These are phyloP conservation scores for Cinnamomum micranthum DNA, from an alignment of 164 flowering plant genomes.

Conservation along the genomic window DNA sequence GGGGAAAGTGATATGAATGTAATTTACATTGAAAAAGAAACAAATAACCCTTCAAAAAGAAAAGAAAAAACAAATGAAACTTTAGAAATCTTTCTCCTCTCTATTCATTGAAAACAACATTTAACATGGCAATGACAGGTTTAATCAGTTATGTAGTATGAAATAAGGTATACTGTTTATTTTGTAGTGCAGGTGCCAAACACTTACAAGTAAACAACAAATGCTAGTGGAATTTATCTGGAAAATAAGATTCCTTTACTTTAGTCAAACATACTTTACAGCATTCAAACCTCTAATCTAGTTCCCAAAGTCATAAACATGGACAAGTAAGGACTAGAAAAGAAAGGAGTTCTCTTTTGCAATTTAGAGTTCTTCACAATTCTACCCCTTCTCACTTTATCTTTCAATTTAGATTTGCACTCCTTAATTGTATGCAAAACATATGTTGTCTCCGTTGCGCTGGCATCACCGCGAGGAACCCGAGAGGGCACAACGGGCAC, in stretches of 20 bases:
- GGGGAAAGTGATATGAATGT: background rate
- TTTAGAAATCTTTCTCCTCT: background rate
- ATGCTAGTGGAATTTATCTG: background rate
- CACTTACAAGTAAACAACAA: background rate
- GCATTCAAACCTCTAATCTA: background rate
- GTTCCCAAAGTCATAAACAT: background rate
- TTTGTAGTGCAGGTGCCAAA: background rate
- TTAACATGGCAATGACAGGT: background rate
- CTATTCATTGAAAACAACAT: background rate
- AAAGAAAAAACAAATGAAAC: background rate
- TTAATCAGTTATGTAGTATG: background rate
- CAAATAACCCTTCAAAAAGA: background rate
- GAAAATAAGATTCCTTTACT: background rate
- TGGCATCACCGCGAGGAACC: conserved; percentile 2
- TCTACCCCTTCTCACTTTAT: background rate
- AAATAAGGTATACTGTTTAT: background rate
- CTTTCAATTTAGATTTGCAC: conserved; percentile 3
- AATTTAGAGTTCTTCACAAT: background rate
- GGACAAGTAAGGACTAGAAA: background rate
- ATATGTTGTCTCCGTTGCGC: background rate
- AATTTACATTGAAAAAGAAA: background rate
- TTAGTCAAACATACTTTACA: background rate
- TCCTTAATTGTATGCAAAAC: background rate
- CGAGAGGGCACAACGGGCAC: background rate
- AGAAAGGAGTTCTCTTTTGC: background rate